phyloP scores from a whole-genome alignment of 2,329 filamentous ascomycete species.

The Xylariaceae sp. region DNA sequence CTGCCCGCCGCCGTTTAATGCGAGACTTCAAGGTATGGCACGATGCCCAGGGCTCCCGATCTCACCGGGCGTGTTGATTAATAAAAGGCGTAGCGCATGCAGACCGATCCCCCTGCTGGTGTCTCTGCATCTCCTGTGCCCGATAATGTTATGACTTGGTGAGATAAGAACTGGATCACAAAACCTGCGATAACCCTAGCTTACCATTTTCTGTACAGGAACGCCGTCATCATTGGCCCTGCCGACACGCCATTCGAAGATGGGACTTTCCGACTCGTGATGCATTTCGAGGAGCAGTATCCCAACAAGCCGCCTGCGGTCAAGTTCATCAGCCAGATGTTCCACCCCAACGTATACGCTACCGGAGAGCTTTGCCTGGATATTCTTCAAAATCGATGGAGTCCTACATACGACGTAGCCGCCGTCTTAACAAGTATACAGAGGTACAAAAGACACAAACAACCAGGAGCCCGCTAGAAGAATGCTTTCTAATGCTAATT shows the following conservation, averaged over 20 bases:
- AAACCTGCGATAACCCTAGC: slow-evolving; percentile 15
- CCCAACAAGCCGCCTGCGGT: slow-evolving; percentile 97
- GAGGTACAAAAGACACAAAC: slow-evolving; percentile 62
- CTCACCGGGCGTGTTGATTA: slow-evolving; percentile 19
- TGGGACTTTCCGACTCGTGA: slow-evolving; percentile 94
- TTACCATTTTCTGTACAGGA: slow-evolving; percentile 66
- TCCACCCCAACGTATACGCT: slow-evolving; percentile 97
- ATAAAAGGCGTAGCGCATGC: slow-evolving; percentile 77
- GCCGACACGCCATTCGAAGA: slow-evolving; percentile 98
- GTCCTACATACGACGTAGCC: slow-evolving; percentile 96
- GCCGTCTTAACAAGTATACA: slow-evolving; percentile 97
- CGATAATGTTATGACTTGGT: slow-evolving; percentile 98
- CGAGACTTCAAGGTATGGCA: slow-evolving; percentile 90
- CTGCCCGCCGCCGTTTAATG: slow-evolving; percentile 95
- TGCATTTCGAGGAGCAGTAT: slow-evolving; percentile 99
- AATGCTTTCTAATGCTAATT: slow-evolving; percentile 1
- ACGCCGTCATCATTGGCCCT: slow-evolving; percentile 96
- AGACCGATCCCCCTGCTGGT: slow-evolving; percentile 95
- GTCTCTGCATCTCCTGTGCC: slow-evolving; percentile 96
- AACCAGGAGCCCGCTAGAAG: background rate
- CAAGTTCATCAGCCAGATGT: slow-evolving; percentile 99
- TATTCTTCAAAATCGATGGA: slow-evolving; percentile 98
- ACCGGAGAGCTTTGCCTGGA: slow-evolving; percentile 96
- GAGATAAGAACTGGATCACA: slow-evolving; percentile 41
- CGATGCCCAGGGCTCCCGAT: slow-evolving; percentile 16